These are phyloP conservation scores for Schizosaccharomyces octosporus DNA, from an alignment of 805 yeast species.

Conservation along the genomic window DNA sequence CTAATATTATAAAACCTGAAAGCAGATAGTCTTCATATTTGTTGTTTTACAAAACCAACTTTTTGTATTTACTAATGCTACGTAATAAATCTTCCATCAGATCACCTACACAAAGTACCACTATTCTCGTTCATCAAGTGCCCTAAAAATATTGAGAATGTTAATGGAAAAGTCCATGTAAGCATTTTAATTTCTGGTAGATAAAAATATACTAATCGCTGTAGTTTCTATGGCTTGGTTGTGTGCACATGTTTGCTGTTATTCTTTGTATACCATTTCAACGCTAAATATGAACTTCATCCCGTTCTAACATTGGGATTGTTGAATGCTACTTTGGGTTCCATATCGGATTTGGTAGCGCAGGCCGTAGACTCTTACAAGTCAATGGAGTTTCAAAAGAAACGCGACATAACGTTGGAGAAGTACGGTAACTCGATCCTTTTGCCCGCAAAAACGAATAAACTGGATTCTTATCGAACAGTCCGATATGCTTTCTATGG, in stretches of 20 bases:
- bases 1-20: too few species aligned
- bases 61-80: too few species aligned
- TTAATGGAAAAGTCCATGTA: neutral
- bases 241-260: neutral
- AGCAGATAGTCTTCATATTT: too few species aligned
- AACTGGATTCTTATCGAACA: neutral
- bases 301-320: neutral
- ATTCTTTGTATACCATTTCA: neutral
- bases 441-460: neutral
- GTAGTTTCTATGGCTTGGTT: neutral
- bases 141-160: neutral
- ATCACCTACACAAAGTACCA: too few species aligned
- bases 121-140: neutral
- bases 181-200: neutral
- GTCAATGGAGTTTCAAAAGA: neutral
- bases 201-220: neutral
- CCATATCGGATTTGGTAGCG: neutral
- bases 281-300: neutral
- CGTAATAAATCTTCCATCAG: too few species aligned
- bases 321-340: neutral
- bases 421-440: neutral
- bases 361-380: neutral
- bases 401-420: neutral
- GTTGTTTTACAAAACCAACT: too few species aligned
- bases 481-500: neutral